Evolutionary conservation across 345 rosid genomes (phyloP).

Genomic region (Acer campestre): DNA sequence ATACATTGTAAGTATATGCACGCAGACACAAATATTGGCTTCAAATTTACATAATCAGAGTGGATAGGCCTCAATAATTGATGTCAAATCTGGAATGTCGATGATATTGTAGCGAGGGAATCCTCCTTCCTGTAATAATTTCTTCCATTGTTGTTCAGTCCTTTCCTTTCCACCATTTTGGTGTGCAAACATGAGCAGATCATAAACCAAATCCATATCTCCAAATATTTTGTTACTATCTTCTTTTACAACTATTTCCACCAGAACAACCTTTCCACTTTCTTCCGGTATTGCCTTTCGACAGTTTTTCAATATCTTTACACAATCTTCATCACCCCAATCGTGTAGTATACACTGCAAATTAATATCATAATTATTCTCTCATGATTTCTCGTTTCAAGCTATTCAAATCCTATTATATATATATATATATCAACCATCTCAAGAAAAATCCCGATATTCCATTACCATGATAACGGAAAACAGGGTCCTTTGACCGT

Average conservation of each 20-base stretch:
- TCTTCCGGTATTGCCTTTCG: slow-evolving; percentile 14
- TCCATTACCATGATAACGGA: too few relatives aligned
- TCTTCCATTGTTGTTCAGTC: slow-evolving; percentile 35
- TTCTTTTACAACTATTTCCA: slow-evolving; percentile 20
- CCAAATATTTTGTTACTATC: slow-evolving; percentile 5
- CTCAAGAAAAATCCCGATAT: too few relatives aligned
- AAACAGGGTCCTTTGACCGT: too few relatives aligned
- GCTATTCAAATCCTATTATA: too few relatives aligned
- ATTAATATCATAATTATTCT: too few relatives aligned
- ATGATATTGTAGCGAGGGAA: slow-evolving; percentile 34
- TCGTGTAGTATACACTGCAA: slow-evolving; percentile 10
- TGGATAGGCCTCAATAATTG: slow-evolving; percentile 33
- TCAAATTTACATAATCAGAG: not conserved
- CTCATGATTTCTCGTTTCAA: too few relatives aligned
- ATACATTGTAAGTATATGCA: too few relatives aligned
- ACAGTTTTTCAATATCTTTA: slow-evolving; percentile 19
- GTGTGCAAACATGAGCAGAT: slow-evolving; percentile 33
- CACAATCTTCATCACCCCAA: slow-evolving; percentile 22
- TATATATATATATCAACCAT: too few relatives aligned
- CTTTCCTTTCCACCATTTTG: slow-evolving; percentile 21
- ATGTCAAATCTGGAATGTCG: slow-evolving; percentile 24
- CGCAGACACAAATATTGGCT: too few relatives aligned
- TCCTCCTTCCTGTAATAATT: slow-evolving; percentile 32
- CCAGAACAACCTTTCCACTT: slow-evolving; percentile 25
- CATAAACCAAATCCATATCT: slow-evolving; percentile 8